Evolutionary conservation across 345 rosid species (phyloP).

Genomic region (Geranium rotundifolium): DNA sequence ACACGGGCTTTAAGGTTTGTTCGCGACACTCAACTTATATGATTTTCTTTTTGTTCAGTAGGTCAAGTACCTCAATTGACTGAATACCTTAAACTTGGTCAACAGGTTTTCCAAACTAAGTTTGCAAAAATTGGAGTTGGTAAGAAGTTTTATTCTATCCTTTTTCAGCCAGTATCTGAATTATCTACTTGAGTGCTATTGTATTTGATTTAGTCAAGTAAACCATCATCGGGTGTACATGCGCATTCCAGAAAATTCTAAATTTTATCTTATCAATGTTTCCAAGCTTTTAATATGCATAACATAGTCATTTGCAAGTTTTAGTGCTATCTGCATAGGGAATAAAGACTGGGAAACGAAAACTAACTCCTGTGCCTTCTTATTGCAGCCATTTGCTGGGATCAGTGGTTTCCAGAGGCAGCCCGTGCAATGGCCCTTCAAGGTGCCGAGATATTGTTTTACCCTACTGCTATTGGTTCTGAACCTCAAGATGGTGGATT

Average conservation of each 20-base stretch:
- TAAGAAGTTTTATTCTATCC: conserved; percentile 18
- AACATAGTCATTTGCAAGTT: neutral
- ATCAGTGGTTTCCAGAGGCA: conserved; percentile 94
- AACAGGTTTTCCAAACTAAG: conserved; percentile 80
- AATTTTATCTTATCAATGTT: no score
- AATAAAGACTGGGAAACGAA: neutral
- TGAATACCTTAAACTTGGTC: conserved; percentile 10
- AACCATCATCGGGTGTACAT: no score
- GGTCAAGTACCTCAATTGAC: neutral
- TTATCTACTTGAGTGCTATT: neutral
- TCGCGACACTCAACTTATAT: neutral
- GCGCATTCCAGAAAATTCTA: no score
- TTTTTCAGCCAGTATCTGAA: neutral
- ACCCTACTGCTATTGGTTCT: conserved; percentile 92
- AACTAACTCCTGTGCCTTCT: conserved; percentile 1
- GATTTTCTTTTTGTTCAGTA: neutral
- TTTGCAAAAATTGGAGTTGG: conserved; percentile 91
- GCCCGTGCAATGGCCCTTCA: conserved; percentile 84
- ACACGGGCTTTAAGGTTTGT: conserved; percentile 88
- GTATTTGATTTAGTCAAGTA: neutral
- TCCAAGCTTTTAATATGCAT: no score
- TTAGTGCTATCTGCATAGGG: neutral
- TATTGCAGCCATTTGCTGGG: conserved; percentile 85
- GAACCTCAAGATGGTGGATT: conserved; percentile 92
- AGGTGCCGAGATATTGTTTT: conserved; percentile 81